Conservation (phyloP, 352 stramenopile genomes). For the Globisporangium viniferum region DNA sequence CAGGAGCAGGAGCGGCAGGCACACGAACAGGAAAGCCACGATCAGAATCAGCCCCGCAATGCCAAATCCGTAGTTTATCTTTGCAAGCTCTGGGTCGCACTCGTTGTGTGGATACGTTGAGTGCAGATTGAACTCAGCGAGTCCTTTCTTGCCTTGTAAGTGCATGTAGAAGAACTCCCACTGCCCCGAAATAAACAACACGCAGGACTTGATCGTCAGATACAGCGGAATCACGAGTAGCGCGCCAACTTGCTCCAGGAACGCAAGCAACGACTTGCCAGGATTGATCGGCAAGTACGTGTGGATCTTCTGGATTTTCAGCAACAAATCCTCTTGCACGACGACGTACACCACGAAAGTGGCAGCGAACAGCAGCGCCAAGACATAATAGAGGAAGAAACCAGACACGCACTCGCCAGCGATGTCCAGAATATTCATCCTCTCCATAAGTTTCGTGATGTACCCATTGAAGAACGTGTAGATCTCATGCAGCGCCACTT, state of each 20-base stretch:
- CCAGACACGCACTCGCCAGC: constrained; percentile 36
- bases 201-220: constrained; percentile 54
- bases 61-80: constrained; percentile 40
- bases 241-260: constrained; percentile 42
- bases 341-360: constrained; percentile 56
- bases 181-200: constrained; percentile 49
- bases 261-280: constrained; percentile 24
- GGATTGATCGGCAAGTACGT: constrained; percentile 38
- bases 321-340: constrained; percentile 52
- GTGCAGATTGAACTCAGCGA: constrained; percentile 23
- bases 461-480: constrained; percentile 35
- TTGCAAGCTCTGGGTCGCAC: constrained; percentile 24
- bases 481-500: constrained; percentile 23
- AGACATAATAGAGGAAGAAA: constrained; percentile 30
- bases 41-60: constrained; percentile 37
- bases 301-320: constrained; percentile 54
- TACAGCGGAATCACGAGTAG: constrained; percentile 58
- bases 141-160: not conserved
- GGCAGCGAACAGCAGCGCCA: constrained; percentile 31
- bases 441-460: constrained; percentile 30
- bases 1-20: constrained; percentile 46
- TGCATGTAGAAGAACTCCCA: constrained; percentile 33
- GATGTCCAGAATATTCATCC: constrained; percentile 29
- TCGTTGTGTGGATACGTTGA: not conserved
- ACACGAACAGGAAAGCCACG: constrained; percentile 47